Conservation (phyloP, 345 rosid species). For the Mangifera indica region DNA sequence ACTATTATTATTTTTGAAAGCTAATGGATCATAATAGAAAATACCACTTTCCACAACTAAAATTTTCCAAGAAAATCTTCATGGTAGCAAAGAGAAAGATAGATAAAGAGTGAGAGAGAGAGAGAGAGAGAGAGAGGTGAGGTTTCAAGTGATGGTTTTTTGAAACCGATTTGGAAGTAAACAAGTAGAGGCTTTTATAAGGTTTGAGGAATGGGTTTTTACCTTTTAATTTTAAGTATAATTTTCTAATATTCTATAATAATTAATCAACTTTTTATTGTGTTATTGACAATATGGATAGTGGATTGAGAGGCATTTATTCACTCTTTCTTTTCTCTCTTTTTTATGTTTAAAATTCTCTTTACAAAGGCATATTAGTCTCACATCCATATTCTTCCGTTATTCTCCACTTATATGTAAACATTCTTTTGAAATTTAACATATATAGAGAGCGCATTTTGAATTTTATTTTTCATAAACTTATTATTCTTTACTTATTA, state of each 20-base stretch:
- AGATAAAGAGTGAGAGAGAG: not conserved
- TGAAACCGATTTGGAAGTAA: conserved; percentile 34
- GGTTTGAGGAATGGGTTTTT: not conserved
- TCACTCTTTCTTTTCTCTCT: conserved; percentile 12
- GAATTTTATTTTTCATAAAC: too few relatives aligned
- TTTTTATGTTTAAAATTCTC: not conserved
- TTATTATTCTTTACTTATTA: too few relatives aligned
- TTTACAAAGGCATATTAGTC: conserved; percentile 23
- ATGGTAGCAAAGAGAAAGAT: conserved; percentile 1
- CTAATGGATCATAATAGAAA: not conserved
- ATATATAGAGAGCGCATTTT: not conserved
- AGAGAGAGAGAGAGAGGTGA: conserved; percentile 16
- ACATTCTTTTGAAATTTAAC: too few relatives aligned
- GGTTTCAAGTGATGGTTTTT: conserved; percentile 18
- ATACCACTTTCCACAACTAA: not conserved
- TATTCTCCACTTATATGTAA: conserved; percentile 20
- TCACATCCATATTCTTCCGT: conserved; percentile 24
- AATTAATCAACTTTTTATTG: not conserved
- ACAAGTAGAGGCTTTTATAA: conserved; percentile 16
- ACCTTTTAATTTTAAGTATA: not conserved
- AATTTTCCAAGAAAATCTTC: not conserved
- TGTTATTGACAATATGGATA: not conserved
- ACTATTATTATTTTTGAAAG: not conserved
- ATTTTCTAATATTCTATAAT: not conserved
- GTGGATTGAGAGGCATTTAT: conserved; percentile 28